These are phyloP conservation scores for Sparassis latifolia DNA, from an alignment of 1,284 basidiomycete species.

Conservation along the genomic window DNA sequence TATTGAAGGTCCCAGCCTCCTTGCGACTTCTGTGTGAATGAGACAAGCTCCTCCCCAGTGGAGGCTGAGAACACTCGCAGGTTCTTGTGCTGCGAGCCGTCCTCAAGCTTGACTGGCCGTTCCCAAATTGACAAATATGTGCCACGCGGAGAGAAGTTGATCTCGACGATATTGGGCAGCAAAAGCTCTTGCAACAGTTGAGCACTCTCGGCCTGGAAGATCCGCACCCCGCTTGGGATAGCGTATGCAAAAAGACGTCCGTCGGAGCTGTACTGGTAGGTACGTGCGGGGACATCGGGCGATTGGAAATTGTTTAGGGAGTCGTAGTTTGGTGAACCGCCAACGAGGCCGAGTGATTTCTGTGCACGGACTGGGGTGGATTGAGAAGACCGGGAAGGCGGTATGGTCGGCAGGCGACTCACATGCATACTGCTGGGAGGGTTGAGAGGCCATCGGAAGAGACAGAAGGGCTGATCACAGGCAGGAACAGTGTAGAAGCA, in stretches of 20 bases:
- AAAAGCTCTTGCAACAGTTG: slow-evolving; percentile 64
- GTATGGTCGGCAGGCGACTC: slow-evolving; percentile 27
- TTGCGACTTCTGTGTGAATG: slow-evolving; percentile 80
- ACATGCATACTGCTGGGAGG: slow-evolving; percentile 79
- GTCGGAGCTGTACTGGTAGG: slow-evolving; percentile 82
- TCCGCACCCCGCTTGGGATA: slow-evolving; percentile 69
- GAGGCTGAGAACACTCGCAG: slow-evolving; percentile 79
- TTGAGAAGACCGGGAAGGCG: slow-evolving; percentile 10
- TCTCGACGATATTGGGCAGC: slow-evolving; percentile 72
- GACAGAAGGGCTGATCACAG: slow-evolving; percentile 13
- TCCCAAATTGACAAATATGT: slow-evolving; percentile 95
- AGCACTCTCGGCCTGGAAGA: slow-evolving; percentile 73
- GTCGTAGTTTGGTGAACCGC: slow-evolving; percentile 74
- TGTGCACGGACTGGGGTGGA: slow-evolving; percentile 75
- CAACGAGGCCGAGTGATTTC: slow-evolving; percentile 85
- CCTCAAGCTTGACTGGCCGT: slow-evolving; percentile 78
- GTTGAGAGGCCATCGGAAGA: slow-evolving; percentile 51
- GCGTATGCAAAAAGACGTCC: slow-evolving; percentile 86
- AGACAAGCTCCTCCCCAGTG: slow-evolving; percentile 74
- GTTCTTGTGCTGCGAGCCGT: slow-evolving; percentile 83
- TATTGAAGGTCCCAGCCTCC: slow-evolving; percentile 90
- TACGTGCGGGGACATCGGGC: slow-evolving; percentile 66
- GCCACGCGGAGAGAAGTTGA: slow-evolving; percentile 89
- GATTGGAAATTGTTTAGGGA: slow-evolving; percentile 60
- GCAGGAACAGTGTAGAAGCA: slow-evolving; percentile 52